A percentile compares a stretch with the other conserved stretches of the same genome.
Conservation (phyloP, 2,329 filamentous ascomycete species). For the Dothidotthia symphoricarpi region DNA sequence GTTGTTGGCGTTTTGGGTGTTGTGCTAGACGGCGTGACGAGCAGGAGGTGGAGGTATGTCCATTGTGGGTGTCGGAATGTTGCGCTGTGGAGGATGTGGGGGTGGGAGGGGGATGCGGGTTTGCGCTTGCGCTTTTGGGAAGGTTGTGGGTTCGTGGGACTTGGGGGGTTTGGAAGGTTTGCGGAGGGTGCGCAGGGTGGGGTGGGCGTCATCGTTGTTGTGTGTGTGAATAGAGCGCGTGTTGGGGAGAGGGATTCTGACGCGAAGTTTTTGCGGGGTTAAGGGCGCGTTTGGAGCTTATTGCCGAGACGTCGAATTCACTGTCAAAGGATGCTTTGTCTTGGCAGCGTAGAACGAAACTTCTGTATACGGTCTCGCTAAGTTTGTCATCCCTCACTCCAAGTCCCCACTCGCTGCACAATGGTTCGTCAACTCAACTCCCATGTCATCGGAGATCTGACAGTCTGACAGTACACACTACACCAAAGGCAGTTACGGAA, state of each 20-base stretch:
- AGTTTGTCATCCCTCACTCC: too few species aligned
- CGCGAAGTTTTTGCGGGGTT: slow-evolving; percentile 24
- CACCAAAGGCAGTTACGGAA: too few species aligned
- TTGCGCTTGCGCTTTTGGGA: slow-evolving; percentile 21
- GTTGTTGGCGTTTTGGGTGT: slow-evolving; percentile 1
- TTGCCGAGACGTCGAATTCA: too few species aligned
- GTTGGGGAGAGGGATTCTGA: slow-evolving; percentile 3
- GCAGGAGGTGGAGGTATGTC: slow-evolving; percentile 46
- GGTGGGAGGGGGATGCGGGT: slow-evolving; percentile 7
- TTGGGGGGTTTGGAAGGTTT: slow-evolving; percentile 4
- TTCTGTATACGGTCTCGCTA: too few species aligned
- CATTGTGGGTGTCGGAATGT: slow-evolving; percentile 43
- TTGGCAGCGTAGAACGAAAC: too few species aligned
- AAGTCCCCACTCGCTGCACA: too few species aligned
- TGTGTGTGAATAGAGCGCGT: background rate
- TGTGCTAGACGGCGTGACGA: slow-evolving; percentile 22
- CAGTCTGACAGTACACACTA: too few species aligned
- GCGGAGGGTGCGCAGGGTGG: slow-evolving; percentile 3
- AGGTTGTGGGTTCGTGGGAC: background rate
- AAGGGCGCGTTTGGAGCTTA: slow-evolving; percentile 10
- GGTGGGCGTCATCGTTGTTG: slow-evolving; percentile 2
- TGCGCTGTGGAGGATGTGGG: slow-evolving; percentile 32
- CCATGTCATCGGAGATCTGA: too few species aligned
- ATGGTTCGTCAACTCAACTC: too few species aligned
- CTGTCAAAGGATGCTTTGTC: too few species aligned